Conservation (phyloP, 78 protist species). For the Trichosphaerium sp. region DNA sequence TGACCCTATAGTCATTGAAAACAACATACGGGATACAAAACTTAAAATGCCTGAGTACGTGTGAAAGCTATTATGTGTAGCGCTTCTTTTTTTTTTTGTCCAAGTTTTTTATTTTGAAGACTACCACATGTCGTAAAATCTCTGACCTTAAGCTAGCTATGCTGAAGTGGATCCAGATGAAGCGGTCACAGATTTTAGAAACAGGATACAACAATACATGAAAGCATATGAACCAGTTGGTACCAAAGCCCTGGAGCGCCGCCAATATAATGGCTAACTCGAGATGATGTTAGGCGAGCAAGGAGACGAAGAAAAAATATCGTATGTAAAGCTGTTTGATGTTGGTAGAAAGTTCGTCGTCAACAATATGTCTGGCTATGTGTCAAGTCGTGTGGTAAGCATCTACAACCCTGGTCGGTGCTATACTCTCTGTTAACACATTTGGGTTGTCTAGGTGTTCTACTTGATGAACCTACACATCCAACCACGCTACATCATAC, state of each 20-base stretch:
- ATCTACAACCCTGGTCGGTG: not conserved
- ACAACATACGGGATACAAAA: slow-evolving; percentile 50
- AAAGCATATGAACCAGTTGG: slow-evolving; percentile 51
- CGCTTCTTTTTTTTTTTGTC: not conserved
- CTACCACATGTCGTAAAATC: not conserved
- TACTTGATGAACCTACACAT: slow-evolving; percentile 69
- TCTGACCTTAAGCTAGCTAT: slow-evolving; percentile 14
- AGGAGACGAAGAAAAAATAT: slow-evolving; percentile 3
- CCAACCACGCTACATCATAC: slow-evolving; percentile 55
- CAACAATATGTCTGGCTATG: slow-evolving; percentile 23
- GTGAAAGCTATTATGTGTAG: not conserved
- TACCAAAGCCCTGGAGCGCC: not conserved
- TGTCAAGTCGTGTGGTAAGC: not conserved
- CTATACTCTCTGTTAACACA: slow-evolving; percentile 39
- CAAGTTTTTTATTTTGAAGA: not conserved
- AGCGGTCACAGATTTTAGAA: slow-evolving; percentile 59
- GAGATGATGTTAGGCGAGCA: not conserved
- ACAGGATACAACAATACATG: slow-evolving; percentile 42
- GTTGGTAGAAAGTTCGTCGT: slow-evolving; percentile 47
- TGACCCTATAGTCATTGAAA: slow-evolving; percentile 29
- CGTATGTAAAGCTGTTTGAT: slow-evolving; percentile 39
- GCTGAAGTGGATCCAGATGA: slow-evolving; percentile 16
- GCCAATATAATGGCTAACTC: not conserved
- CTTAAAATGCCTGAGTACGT: slow-evolving; percentile 41
- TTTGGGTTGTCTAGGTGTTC: slow-evolving; percentile 55